These are phyloP conservation scores for Pseudogymnoascus sp. DNA, from an alignment of 2,329 filamentous ascomycete genomes.

Conservation along the genomic window DNA sequence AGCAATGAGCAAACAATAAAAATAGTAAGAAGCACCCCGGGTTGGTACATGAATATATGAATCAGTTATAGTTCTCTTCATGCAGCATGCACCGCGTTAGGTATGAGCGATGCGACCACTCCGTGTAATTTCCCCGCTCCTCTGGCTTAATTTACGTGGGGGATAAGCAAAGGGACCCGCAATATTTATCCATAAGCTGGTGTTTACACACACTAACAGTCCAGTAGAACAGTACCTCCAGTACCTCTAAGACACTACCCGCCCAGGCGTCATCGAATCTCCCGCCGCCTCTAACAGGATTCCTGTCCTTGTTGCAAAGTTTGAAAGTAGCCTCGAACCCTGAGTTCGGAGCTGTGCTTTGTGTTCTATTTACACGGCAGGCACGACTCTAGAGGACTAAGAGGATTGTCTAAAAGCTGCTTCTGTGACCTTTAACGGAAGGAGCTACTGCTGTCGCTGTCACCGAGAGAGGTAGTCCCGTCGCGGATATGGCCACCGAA, in stretches of 20 bases:
- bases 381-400: background rate
- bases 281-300: background rate
- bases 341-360: constrained; percentile 1
- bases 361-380: constrained; percentile 7
- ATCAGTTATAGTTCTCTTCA: background rate
- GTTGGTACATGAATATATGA: constrained; percentile 6
- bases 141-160: background rate
- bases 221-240: background rate
- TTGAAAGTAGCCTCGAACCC: background rate
- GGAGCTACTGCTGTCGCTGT: background rate
- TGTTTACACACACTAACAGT: background rate
- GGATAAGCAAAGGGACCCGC: constrained; percentile 1
- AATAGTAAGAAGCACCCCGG: background rate
- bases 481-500: constrained; percentile 37
- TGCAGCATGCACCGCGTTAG: background rate
- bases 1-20: background rate
- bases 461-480: background rate
- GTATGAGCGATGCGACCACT: background rate
- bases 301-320: background rate
- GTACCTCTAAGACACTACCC: background rate
- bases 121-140: constrained; percentile 9
- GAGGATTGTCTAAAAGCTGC: background rate
- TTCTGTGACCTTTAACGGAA: constrained; percentile 5
- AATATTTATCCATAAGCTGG: constrained; percentile 7
- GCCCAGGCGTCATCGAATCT: constrained; percentile 6